Conservation (phyloP, 257 asterid genomes). For the Plantago elongata region DNA sequence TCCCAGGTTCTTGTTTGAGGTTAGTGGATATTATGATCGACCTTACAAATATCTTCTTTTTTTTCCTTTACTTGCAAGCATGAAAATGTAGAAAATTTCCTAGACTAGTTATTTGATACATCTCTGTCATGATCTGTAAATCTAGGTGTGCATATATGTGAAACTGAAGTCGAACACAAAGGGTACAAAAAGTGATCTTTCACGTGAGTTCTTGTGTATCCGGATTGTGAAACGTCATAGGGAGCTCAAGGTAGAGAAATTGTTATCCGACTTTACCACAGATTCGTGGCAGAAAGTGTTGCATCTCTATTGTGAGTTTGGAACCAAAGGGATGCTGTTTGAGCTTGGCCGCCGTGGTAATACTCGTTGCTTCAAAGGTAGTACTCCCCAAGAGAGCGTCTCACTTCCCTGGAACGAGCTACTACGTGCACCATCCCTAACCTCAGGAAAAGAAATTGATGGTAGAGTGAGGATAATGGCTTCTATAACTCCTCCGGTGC, state of each 20-base stretch:
- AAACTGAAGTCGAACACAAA: conserved; percentile 29
- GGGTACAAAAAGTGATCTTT: conserved; percentile 25
- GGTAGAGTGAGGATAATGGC: conserved; percentile 38
- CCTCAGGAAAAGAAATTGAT: conserved; percentile 44
- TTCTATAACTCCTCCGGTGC: conserved; percentile 91
- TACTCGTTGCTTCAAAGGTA: conserved; percentile 55
- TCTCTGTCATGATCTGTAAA: conserved; percentile 14
- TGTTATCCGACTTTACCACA: conserved; percentile 36
- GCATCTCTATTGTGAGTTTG: conserved; percentile 84
- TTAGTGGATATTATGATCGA: conserved; percentile 23
- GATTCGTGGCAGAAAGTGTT: conserved; percentile 60
- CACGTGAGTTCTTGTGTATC: conserved; percentile 61
- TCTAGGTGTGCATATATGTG: conserved; percentile 61
- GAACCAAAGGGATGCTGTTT: conserved; percentile 65
- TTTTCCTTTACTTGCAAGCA: neutral
- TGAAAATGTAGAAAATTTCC: neutral
- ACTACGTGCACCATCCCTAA: conserved; percentile 65
- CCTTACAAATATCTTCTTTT: neutral
- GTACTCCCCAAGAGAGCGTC: conserved; percentile 33
- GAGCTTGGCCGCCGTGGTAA: conserved; percentile 69
- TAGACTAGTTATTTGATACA: neutral
- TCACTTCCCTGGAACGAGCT: conserved; percentile 78
- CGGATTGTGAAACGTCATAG: conserved; percentile 60
- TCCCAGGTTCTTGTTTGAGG: conserved; percentile 88
- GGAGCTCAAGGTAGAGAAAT: conserved; percentile 67